Evolutionary conservation across 1,139 yeast species (phyloP).

Genomic region (Debaryomyces coudertii): DNA sequence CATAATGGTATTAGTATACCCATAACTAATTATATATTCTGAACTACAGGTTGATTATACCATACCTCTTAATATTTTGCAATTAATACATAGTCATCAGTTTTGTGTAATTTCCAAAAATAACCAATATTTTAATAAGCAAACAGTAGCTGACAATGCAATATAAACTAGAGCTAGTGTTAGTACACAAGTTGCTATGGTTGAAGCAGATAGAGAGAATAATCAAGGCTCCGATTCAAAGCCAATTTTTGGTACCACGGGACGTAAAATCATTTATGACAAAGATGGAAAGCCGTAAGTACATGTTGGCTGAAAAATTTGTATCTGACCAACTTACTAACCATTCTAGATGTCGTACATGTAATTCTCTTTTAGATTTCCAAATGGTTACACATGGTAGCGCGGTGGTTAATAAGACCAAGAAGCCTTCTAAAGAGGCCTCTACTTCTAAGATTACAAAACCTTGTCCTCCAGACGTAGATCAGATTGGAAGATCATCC

Average conservation of each 20-base stretch:
- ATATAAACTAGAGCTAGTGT: background rate
- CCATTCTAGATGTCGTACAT: slow-evolving; percentile 69
- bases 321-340: slow-evolving; percentile 19
- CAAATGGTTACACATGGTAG: slow-evolving; percentile 54
- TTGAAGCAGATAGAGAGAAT: background rate
- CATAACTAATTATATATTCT: background rate
- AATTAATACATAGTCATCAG: background rate
- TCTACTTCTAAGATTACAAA: slow-evolving; percentile 28
- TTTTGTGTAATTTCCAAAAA: slow-evolving; percentile 5
- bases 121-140: slow-evolving; percentile 1
- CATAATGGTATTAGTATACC: background rate
- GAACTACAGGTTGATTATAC: background rate
- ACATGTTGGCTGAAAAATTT: slow-evolving; percentile 9
- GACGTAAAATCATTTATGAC: slow-evolving; percentile 75
- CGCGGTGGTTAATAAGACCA: slow-evolving; percentile 14
- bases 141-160: background rate
- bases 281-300: slow-evolving; percentile 90
- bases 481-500: slow-evolving; percentile 76
- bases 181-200: background rate
- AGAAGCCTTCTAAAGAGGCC: slow-evolving; percentile 9
- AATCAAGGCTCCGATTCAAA: slow-evolving; percentile 9
- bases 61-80: background rate
- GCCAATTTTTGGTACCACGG: slow-evolving; percentile 58
- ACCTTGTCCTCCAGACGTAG: slow-evolving; percentile 88
- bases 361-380: slow-evolving; percentile 78